Percentiles rank a stretch among this genome's conserved stretches.
Conservation (phyloP, 2,329 filamentous ascomycete genomes). For the Aciculosporium take region DNA sequence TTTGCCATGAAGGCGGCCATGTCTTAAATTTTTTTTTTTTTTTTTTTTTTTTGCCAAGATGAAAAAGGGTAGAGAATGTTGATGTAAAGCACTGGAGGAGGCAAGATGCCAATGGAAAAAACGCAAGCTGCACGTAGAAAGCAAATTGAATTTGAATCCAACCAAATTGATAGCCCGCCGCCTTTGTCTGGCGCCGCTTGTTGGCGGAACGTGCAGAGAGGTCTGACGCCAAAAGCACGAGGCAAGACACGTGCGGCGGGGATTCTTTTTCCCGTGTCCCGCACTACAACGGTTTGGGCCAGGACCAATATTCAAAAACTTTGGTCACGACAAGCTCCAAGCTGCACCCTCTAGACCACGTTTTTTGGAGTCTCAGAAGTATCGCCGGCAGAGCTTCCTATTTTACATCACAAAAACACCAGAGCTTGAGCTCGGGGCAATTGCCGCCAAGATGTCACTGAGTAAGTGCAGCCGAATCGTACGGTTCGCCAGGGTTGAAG, state of each 20-base stretch:
- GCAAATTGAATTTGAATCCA: too few species aligned
- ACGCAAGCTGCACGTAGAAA: too few species aligned
- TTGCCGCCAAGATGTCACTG: slow-evolving; percentile 22
- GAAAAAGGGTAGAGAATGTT: too few species aligned
- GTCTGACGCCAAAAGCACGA: too few species aligned
- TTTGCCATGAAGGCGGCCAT: too few species aligned
- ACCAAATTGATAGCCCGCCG: too few species aligned
- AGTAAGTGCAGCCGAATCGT: slow-evolving; percentile 20
- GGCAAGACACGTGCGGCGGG: slow-evolving; percentile 4
- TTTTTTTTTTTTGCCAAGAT: too few species aligned
- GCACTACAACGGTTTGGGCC: slow-evolving; percentile 10
- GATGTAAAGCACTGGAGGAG: too few species aligned
- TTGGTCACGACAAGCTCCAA: slow-evolving; percentile 17
- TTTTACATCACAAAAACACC: slow-evolving; percentile 3
- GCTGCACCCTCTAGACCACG: slow-evolving; percentile 15
- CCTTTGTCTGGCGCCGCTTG: too few species aligned
- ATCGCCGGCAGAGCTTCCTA: slow-evolving; percentile 4
- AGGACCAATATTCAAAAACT: slow-evolving; percentile 14
- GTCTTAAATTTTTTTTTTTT: too few species aligned
- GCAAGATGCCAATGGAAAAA: too few species aligned
- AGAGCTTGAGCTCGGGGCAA: slow-evolving; percentile 16
- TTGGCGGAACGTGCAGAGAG: too few species aligned
- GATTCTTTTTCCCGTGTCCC: slow-evolving; percentile 19
- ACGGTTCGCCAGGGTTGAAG: slow-evolving; percentile 12
- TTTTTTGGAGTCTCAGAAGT: slow-evolving; percentile 10